Base-by-base conservation (phyloP, 2,329 filamentous ascomycete species). In the Lasiodiplodia hormozganensis region DNA sequence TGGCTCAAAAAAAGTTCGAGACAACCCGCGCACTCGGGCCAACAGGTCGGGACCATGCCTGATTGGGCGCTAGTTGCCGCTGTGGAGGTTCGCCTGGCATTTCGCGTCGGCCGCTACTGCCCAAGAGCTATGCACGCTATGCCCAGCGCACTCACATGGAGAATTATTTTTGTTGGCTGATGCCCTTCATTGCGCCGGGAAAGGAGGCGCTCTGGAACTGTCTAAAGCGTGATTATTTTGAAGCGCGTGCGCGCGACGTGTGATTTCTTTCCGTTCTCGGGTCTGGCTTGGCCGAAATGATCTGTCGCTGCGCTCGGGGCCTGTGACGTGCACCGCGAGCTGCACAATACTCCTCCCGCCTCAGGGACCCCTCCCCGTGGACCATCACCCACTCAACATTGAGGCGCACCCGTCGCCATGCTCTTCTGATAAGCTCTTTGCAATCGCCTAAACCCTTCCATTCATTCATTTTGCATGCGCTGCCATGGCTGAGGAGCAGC, bases 401-500 rank as follows among this genome's bases (percentile, higher is more conserved):
- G 54, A 47, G 12, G 53, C 57, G 12, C 56, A 23, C 56, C 47
- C 40, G 34, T 34, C 34, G 57, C 40, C 49, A 68, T 68, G 57
- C 36, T 43, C 47, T 28, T 62, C 38, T 68, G 49, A 68, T 40
- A 16, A 34, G 28, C 4, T 36, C 18, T 38, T 18, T 38, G 31
- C 12, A n/a, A 5, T 21, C 28, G 43, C 53, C 47, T 34, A 2
- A 16, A 16, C 36, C 8, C 23, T 36, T 21, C 31, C 66, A 7
- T 57, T n/a, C 54, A 23, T n/a, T 52, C 43, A 34, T 60, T 28
- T 16, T 18, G 58, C 65, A 34, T 43, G 18, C 49, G 31, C 36
- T 62, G 38, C 47, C 62, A 81, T 82, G 79, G 78, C 76, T 58
- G 77, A 81, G 16, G 76, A 78, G 62, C 68, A 75, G 38, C 72